A percentile compares a stretch with the other conserved stretches of the same genome.
Conservation (phyloP, 2,329 filamentous ascomycete genomes). For the Fusarium sp. region DNA sequence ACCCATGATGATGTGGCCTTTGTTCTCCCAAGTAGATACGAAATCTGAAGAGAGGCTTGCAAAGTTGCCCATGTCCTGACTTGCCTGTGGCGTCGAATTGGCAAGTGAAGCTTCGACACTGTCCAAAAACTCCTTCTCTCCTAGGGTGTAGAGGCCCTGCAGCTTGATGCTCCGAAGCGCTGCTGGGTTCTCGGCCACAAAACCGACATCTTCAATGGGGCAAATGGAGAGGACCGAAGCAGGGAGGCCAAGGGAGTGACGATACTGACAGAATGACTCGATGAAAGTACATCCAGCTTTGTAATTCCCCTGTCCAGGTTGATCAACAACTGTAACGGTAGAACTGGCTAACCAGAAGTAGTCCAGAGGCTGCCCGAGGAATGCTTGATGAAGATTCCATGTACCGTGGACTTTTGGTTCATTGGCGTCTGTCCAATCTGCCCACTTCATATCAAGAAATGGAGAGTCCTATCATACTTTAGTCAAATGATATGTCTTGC, state of each 20-base stretch:
- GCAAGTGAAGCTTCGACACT: not conserved
- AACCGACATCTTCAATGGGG: slow-evolving; percentile 18
- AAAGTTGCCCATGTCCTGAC: not conserved
- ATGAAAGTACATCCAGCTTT: slow-evolving; percentile 14
- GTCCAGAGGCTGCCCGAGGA: slow-evolving; percentile 40
- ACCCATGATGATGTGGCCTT: slow-evolving; percentile 10
- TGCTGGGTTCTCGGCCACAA: slow-evolving; percentile 10
- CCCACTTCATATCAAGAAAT: slow-evolving; percentile 45
- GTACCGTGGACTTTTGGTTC: slow-evolving; percentile 50
- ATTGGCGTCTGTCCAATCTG: slow-evolving; percentile 39
- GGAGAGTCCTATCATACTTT: slow-evolving; percentile 42
- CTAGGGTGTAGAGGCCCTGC: not conserved
- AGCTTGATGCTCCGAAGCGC: not conserved
- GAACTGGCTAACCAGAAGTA: slow-evolving; percentile 49
- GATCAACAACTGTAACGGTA: not conserved
- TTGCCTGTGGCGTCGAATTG: not conserved
- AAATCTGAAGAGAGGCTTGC: not conserved
- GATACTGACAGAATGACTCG: slow-evolving; percentile 25
- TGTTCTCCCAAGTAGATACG: not conserved
- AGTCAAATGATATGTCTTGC: not conserved
- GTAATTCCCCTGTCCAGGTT: slow-evolving; percentile 26
- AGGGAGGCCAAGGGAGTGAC: slow-evolving; percentile 7
- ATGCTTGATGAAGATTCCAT: slow-evolving; percentile 45
- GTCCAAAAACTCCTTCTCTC: slow-evolving; percentile 18
- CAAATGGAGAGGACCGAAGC: slow-evolving; percentile 20